Conservation (phyloP, 1,139 yeast genomes). For the Nadsonia starkeyi-henricii region DNA sequence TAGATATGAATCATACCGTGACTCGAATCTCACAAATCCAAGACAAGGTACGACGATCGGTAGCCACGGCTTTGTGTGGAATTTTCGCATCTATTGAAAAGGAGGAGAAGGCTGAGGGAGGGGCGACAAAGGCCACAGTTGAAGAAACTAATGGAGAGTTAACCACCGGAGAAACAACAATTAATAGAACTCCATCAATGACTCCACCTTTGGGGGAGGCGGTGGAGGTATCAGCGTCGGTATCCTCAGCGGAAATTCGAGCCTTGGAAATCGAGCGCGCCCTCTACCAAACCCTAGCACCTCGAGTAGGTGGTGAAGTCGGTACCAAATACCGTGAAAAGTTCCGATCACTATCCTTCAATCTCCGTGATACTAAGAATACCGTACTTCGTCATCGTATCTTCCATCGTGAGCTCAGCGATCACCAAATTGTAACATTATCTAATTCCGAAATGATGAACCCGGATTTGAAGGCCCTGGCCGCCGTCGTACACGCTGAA, state of each 20-base stretch:
- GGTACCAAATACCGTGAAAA: conserved; percentile 38
- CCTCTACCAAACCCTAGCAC: conserved; percentile 24
- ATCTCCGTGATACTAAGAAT: conserved; percentile 40
- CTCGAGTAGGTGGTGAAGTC: conserved; percentile 23
- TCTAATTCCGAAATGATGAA: conserved; percentile 54
- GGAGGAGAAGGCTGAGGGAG: too few relatives aligned
- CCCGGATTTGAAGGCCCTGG: conserved; percentile 56
- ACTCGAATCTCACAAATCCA: background rate
- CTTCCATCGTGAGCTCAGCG: conserved; percentile 32
- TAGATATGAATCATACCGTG: conserved; percentile 1
- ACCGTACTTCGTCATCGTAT: conserved; percentile 33
- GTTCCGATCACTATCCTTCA: conserved; percentile 39
- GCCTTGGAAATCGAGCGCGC: conserved; percentile 30
- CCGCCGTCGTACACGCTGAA: conserved; percentile 58
- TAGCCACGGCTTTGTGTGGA: conserved; percentile 26
- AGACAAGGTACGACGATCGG: conserved; percentile 29
- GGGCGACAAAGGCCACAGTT: too few relatives aligned
- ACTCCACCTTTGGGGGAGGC: too few relatives aligned
- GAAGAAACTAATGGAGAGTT: too few relatives aligned
- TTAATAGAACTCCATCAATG: too few relatives aligned
- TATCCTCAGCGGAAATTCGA: too few relatives aligned
- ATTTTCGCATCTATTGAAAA: conserved; percentile 14
- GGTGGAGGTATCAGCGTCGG: too few relatives aligned
- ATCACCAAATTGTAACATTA: conserved; percentile 41
- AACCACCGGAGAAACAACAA: too few relatives aligned